phyloP scores from a whole-genome alignment of 768 basidiomycete species.

The Hygrophoropsis aurantiaca region DNA sequence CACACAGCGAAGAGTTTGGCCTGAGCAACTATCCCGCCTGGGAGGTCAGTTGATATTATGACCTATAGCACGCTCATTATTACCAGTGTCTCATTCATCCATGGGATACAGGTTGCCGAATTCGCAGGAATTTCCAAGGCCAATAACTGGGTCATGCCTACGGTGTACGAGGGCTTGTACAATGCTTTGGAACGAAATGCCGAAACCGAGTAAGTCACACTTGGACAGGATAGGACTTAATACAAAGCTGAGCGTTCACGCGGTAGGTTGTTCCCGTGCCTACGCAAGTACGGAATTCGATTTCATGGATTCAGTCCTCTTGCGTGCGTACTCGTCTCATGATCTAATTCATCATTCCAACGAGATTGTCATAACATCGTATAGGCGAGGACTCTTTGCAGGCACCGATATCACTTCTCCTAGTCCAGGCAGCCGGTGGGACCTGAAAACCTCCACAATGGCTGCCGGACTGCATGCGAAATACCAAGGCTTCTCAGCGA shows the following conservation, averaged over 20 bases:
- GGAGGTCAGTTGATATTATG: slow-evolving; percentile 21
- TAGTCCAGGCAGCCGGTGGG: slow-evolving; percentile 8
- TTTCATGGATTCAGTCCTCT: slow-evolving; percentile 35
- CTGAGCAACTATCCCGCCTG: slow-evolving; percentile 23
- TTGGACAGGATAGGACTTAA: too few relatives aligned
- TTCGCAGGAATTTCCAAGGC: slow-evolving; percentile 39
- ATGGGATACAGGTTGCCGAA: slow-evolving; percentile 38
- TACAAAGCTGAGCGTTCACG: not conserved
- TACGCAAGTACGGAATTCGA: slow-evolving; percentile 39
- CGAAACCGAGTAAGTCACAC: slow-evolving; percentile 32
- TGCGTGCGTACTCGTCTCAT: slow-evolving; percentile 8
- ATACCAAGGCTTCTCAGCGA: slow-evolving; percentile 1
- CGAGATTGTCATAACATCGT: not conserved
- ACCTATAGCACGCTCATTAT: not conserved
- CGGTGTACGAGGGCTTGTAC: slow-evolving; percentile 50
- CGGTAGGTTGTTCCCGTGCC: slow-evolving; percentile 36
- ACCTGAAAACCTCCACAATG: slow-evolving; percentile 6
- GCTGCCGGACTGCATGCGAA: not conserved
- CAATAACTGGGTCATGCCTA: slow-evolving; percentile 49
- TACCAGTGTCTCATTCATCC: not conserved
- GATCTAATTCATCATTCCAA: not conserved
- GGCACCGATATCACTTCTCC: slow-evolving; percentile 17
- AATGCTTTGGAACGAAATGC: slow-evolving; percentile 43
- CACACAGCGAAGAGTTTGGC: slow-evolving; percentile 12
- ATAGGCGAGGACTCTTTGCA: slow-evolving; percentile 31